phyloP scores from a whole-genome alignment of 495 filamentous ascomycete genomes.

The Jackrogersella multiformis region DNA sequence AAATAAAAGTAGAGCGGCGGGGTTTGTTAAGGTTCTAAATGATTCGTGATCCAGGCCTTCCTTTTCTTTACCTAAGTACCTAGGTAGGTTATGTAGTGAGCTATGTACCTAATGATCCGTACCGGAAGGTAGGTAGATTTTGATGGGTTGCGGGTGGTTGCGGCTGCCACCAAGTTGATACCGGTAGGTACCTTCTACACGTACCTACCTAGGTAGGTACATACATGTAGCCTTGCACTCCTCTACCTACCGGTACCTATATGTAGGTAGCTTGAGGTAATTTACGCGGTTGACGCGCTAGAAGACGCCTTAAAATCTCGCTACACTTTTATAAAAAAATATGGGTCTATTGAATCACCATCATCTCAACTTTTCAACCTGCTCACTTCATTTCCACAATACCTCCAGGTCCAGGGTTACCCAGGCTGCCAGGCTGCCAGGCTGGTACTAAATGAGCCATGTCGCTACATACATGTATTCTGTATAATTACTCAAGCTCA shows the following conservation, averaged over 20 bases:
- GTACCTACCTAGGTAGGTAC: slow-evolving; percentile 7
- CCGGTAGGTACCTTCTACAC: not conserved
- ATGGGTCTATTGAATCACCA: no score
- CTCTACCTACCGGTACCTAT: no score
- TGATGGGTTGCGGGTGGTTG: slow-evolving; percentile 19
- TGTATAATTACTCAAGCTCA: no score
- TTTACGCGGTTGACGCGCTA: slow-evolving; percentile 40
- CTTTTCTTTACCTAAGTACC: no score
- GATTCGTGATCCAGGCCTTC: slow-evolving; percentile 26
- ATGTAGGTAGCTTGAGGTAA: no score
- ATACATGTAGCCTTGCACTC: slow-evolving; percentile 15
- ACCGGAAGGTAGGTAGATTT: not conserved
- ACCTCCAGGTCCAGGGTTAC: not conserved
- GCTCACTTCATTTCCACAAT: no score
- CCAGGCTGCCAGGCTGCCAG: not conserved
- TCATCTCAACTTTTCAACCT: no score
- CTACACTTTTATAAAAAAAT: not conserved
- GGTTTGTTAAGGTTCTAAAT: slow-evolving; percentile 7
- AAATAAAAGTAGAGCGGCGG: slow-evolving; percentile 7
- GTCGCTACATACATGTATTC: no score
- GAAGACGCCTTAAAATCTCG: slow-evolving; percentile 1
- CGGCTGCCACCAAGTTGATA: slow-evolving; percentile 10
- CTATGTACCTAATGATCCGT: slow-evolving; percentile 15
- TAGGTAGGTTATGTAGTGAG: no score
- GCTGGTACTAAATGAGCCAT: no score